Conservation (phyloP, 2,329 filamentous ascomycete species). For the Epichloe elymi region DNA sequence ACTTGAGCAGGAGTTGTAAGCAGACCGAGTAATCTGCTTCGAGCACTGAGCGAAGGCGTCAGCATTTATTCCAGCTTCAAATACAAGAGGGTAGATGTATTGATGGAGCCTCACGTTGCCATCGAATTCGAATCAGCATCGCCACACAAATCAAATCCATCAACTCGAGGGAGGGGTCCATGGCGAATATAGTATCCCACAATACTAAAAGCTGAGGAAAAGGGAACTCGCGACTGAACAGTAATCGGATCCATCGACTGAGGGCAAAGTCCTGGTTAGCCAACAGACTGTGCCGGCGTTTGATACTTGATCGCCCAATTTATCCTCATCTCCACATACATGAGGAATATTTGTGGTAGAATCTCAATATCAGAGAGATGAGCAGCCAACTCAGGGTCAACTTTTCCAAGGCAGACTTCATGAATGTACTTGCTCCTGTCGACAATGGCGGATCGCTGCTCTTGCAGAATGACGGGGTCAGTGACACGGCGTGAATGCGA, state of each 20-base stretch:
- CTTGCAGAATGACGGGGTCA: constrained; percentile 12
- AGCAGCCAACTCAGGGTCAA: constrained; percentile 70
- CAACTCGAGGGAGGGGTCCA: constrained; percentile 66
- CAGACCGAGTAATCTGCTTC: constrained; percentile 80
- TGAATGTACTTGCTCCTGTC: constrained; percentile 79
- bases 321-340: constrained; percentile 38
- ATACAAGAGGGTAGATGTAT: background rate
- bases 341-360: constrained; percentile 90
- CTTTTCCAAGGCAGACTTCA: constrained; percentile 60
- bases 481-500: constrained; percentile 7
- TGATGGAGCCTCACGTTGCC: constrained; percentile 52
- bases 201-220: constrained; percentile 73
- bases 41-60: constrained; percentile 43
- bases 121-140: constrained; percentile 85
- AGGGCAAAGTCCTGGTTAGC: background rate
- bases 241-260: constrained; percentile 81
- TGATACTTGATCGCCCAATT: background rate
- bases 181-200: constrained; percentile 85
- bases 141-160: constrained; percentile 86
- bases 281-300: background rate
- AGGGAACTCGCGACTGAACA: constrained; percentile 88
- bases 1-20: constrained; percentile 70
- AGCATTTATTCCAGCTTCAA: constrained; percentile 8
- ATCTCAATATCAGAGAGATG: constrained; percentile 78
- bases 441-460: constrained; percentile 51